Conservation (phyloP, 2,329 filamentous ascomycete genomes). For the Helotiales sp. region DNA sequence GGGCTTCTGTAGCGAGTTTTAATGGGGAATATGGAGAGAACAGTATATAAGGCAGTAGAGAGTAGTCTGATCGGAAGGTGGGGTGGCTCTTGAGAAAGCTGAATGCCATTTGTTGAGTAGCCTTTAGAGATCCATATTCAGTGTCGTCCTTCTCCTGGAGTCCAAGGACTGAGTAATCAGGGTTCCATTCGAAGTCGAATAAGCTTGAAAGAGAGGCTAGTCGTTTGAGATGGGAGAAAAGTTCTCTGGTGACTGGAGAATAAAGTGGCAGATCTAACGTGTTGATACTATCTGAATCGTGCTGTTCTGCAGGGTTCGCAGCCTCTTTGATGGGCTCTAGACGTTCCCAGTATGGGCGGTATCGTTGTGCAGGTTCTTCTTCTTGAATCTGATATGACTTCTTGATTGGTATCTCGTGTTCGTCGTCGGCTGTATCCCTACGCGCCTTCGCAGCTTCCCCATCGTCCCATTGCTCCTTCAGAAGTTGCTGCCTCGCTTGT, state of each 20-base stretch:
- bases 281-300: background rate
- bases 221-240: conserved; percentile 26
- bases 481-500: conserved; percentile 22
- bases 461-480: conserved; percentile 26
- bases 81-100: conserved; percentile 22
- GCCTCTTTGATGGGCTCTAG: background rate
- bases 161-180: background rate
- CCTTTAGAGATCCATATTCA: conserved; percentile 10
- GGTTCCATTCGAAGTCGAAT: background rate
- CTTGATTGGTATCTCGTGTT: conserved; percentile 18
- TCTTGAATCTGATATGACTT: conserved; percentile 5
- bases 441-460: conserved; percentile 15
- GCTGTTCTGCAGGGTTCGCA: background rate
- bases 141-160: no score
- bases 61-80: conserved; percentile 23
- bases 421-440: background rate
- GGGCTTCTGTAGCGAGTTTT: conserved; percentile 14
- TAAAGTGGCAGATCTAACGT: conserved; percentile 31
- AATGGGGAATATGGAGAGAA: conserved; percentile 36
- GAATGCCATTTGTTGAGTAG: conserved; percentile 19
- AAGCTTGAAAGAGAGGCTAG: conserved; percentile 44
- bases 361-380: background rate
- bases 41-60: conserved; percentile 35
- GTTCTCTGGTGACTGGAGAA: conserved; percentile 25
- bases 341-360: background rate